A percentile compares a stretch with the other conserved stretches of the same genome.
Evolutionary conservation across 2,329 filamentous ascomycete genomes (phyloP).

Genomic region (Cylindrodendrum hubeiense): DNA sequence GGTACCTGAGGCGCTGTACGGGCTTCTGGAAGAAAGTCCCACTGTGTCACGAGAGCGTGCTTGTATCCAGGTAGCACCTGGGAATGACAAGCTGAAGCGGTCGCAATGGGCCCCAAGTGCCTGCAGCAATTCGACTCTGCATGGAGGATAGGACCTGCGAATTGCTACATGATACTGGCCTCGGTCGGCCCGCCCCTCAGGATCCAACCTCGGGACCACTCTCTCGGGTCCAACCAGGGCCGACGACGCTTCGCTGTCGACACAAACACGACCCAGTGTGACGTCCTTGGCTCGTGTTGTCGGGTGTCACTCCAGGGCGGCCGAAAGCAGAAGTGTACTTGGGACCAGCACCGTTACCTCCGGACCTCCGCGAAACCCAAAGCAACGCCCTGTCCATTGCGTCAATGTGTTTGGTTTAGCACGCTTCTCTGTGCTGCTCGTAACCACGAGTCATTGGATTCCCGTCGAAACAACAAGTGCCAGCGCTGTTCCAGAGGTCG

Average conservation of each 20-base stretch:
- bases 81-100: not conserved
- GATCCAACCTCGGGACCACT: slow-evolving; percentile 6
- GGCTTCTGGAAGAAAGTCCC: slow-evolving; percentile 32
- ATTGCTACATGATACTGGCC: not conserved
- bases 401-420: not conserved
- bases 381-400: not conserved
- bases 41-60: slow-evolving; percentile 21
- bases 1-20: slow-evolving; percentile 9
- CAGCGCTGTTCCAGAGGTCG: not conserved
- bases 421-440: not conserved
- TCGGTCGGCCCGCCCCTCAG: not conserved
- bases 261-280: slow-evolving; percentile 7
- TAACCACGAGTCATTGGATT: not conserved
- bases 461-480: not conserved
- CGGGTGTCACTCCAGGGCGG: slow-evolving; percentile 3
- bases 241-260: slow-evolving; percentile 7
- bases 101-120: not conserved
- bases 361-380: not conserved
- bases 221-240: slow-evolving; percentile 3
- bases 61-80: not conserved
- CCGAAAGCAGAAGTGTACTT: not conserved
- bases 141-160: not conserved
- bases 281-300: slow-evolving; percentile 8
- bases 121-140: not conserved
- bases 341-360: not conserved